Conservation (phyloP, 2,329 filamentous ascomycete species). For the Clonostachys rhizophaga region DNA sequence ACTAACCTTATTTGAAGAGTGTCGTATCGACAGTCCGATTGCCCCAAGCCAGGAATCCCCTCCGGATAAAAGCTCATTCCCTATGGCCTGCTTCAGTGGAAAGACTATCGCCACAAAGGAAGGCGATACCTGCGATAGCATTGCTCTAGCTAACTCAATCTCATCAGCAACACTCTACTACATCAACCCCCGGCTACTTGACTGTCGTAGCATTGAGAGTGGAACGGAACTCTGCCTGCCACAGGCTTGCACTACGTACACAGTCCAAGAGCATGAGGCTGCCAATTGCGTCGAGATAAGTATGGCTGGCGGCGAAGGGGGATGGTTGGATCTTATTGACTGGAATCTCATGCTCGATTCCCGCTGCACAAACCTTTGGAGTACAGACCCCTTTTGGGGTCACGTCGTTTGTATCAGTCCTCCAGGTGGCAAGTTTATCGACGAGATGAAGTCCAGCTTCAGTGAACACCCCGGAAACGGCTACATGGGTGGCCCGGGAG, state of each 20-base stretch:
- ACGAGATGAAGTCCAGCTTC: not conserved
- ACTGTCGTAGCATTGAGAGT: constrained; percentile 5
- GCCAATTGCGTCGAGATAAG: constrained; percentile 3
- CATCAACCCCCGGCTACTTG: constrained; percentile 7
- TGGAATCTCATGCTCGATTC: constrained; percentile 6
- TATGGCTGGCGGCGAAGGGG: not conserved
- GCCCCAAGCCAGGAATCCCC: too few species aligned
- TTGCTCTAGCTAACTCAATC: constrained; percentile 6
- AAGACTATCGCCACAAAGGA: not conserved
- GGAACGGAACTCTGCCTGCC: constrained; percentile 8
- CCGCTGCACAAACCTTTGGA: constrained; percentile 6
- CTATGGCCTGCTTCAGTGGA: too few species aligned
- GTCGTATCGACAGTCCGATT: too few species aligned
- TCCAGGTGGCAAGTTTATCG: not conserved
- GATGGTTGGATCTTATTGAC: constrained; percentile 1
- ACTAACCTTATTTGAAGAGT: too few species aligned
- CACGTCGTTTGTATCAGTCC: constrained; percentile 6
- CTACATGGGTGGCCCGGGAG: not conserved
- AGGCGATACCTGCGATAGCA: constrained; percentile 11
- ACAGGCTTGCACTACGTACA: constrained; percentile 3
- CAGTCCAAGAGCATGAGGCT: not conserved
- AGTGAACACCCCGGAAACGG: not conserved
- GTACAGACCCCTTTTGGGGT: constrained; percentile 7
- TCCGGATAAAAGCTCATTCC: too few species aligned
- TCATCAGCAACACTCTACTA: constrained; percentile 9